A percentile compares a stretch with the other conserved stretches of the same genome.
Evolutionary conservation across 163 green algal species (phyloP).

Genomic region (Scenedesmus sp.): DNA sequence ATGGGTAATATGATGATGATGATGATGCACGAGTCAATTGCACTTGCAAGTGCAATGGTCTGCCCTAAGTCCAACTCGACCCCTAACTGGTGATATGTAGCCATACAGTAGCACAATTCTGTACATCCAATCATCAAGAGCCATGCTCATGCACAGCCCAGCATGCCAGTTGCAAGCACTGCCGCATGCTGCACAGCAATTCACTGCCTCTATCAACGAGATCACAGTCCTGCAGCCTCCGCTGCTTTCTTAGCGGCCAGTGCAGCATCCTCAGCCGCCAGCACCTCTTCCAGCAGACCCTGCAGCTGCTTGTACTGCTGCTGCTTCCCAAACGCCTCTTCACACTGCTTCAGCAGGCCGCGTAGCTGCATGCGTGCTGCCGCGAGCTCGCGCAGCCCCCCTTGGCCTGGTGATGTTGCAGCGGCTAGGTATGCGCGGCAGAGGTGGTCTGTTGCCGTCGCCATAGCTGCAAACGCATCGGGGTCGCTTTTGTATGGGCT

Average conservation of each 20-base stretch:
- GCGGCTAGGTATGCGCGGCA: conserved; percentile 34
- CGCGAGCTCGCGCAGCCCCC: conserved; percentile 66
- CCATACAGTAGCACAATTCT: no score
- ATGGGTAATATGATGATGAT: no score
- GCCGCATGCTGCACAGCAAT: neutral
- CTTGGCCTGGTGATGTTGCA: conserved; percentile 6
- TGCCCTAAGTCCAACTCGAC: no score
- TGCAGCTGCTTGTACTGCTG: conserved; percentile 52
- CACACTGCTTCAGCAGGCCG: conserved; percentile 72
- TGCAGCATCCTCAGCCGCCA: conserved; percentile 54
- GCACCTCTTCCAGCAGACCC: conserved; percentile 63
- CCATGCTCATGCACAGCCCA: no score
- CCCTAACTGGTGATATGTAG: no score
- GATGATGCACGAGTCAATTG: no score
- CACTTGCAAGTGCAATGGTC: no score
- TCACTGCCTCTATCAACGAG: no score
- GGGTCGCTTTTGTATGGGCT: conserved; percentile 61
- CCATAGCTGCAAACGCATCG: conserved; percentile 63
- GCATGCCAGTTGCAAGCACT: no score
- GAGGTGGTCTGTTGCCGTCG: conserved; percentile 61
- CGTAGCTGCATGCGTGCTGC: conserved; percentile 81
- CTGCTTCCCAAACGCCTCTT: conserved; percentile 66
- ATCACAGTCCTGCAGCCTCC: neutral
- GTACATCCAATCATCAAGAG: no score
- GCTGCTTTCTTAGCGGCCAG: conserved; percentile 30